Base-by-base conservation (phyloP, 192 early-diverging fungal genomes). In the Rhizophlyctis rosea region DNA sequence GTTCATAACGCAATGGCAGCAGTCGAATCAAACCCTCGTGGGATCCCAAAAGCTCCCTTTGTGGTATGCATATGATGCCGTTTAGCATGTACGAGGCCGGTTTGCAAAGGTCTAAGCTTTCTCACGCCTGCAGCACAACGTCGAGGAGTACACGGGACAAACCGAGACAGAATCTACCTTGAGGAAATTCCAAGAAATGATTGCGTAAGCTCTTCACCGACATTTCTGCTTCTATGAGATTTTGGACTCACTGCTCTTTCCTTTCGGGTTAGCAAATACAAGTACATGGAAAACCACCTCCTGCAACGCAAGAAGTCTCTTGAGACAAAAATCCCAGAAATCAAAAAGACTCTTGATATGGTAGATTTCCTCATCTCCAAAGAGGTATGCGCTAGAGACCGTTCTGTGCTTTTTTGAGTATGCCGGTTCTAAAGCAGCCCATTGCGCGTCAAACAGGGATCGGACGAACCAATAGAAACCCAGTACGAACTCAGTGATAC, bases 401-500 rank as follows among this genome's bases (percentile, higher is more conserved):
- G n/a, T n/a, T n/a, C n/a, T n/a, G n/a, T n/a, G n/a, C n/a, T n/a
- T n/a, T n/a, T n/a, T n/a, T n/a, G n/a, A n/a, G n/a, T n/a, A n/a
- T n/a, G n/a, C n/a, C n/a, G n/a, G n/a, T n/a, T n/a, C n/a, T n/a
- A n/a, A n/a, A n/a, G n/a, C n/a, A n/a, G n/a, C n/a, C n/a, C n/a
- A n/a, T n/a, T n/a, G n/a, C n/a, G n/a, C n/a, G n/a, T n/a, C 50
- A 9, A 24, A 7, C 39, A 76, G 69, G 84, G 83, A 30, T 70
- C 84, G 0, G 72, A 81, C 13, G 81, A 88, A 59, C 87, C 88
- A 4, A 79, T 96, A 35, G 76, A 86, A 57, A 90, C 91, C 1
- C 78, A 90, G 54, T 98, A 92, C 62, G 94, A 98, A 57, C 83
- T 98, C 62, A 95, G 91, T 67, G 96, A 97, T 62, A 98, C 94